Evolutionary conservation across 257 asterid species (phyloP).

Genomic region (Misopates orontium): DNA sequence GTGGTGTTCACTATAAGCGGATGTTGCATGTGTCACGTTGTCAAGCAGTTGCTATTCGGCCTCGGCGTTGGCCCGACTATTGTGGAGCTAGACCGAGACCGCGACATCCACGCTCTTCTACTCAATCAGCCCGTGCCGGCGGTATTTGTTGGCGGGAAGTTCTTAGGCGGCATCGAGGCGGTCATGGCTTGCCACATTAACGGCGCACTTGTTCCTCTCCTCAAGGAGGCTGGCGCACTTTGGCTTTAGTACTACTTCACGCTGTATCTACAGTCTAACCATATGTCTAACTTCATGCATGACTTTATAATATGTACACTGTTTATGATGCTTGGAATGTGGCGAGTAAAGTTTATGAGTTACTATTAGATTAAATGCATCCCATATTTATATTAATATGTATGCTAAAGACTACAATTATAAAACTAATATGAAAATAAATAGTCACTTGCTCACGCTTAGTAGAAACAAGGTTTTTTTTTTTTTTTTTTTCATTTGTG

Average conservation of each 20-base stretch:
- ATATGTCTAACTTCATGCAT: too few species aligned
- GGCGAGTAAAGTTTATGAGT: too few species aligned
- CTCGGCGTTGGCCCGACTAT: conserved; percentile 83
- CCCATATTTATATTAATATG: too few species aligned
- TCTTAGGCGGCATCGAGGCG: conserved; percentile 74
- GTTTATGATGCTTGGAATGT: too few species aligned
- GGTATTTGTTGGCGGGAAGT: conserved; percentile 80
- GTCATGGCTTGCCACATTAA: conserved; percentile 83
- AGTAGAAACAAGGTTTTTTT: too few species aligned
- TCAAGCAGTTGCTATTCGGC: conserved; percentile 75
- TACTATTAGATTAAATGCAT: too few species aligned
- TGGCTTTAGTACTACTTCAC: conserved; percentile 55
- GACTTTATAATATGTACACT: too few species aligned
- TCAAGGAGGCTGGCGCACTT: conserved; percentile 80
- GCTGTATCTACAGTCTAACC: too few species aligned
- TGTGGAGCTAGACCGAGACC: conserved; percentile 74
- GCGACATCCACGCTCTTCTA: conserved; percentile 55
- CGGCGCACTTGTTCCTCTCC: conserved; percentile 86
- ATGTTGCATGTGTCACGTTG: conserved; percentile 96
- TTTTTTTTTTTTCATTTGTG: too few species aligned
- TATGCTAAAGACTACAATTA: too few species aligned
- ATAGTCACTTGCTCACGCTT: too few species aligned
- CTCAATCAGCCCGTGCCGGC: conserved; percentile 63
- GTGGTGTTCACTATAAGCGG: conserved; percentile 83
- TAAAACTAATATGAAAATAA: too few species aligned